Evolutionary conservation across 1,139 yeast species (phyloP).

Genomic region (Magnusiomyces ingens): DNA sequence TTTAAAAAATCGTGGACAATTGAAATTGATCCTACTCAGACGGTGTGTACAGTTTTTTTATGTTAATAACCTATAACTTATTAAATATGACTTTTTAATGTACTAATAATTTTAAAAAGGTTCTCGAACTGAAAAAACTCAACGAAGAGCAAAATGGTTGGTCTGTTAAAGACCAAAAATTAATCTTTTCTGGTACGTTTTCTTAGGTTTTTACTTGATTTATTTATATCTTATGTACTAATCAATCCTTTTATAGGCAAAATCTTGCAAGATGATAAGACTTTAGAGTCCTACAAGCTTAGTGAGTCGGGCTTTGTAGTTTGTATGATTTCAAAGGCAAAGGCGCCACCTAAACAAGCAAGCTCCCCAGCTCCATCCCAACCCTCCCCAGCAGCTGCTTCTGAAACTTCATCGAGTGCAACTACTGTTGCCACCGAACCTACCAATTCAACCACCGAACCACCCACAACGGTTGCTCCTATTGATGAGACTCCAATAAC

Average conservation of each 20-base stretch:
- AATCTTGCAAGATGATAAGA: conserved; percentile 77
- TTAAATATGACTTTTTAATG: not conserved
- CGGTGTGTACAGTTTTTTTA: conserved; percentile 42
- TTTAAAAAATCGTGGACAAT: conserved; percentile 81
- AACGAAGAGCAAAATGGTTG: conserved; percentile 64
- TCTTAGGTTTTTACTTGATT: not conserved
- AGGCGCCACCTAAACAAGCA: conserved; percentile 21
- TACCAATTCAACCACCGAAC: conserved; percentile 17
- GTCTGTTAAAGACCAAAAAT: conserved; percentile 70
- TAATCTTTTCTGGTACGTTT: conserved; percentile 74
- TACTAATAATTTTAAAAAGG: conserved; percentile 33
- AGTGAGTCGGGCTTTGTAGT: conserved; percentile 84
- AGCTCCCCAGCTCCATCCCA: conserved; percentile 24
- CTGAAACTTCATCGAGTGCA: conserved; percentile 24
- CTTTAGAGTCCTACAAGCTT: conserved; percentile 63
- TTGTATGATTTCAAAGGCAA: conserved; percentile 68
- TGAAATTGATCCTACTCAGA: conserved; percentile 64
- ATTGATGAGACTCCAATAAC: conserved; percentile 26
- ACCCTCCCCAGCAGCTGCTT: conserved; percentile 24
- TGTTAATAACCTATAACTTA: not conserved
- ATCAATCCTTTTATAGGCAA: conserved; percentile 39
- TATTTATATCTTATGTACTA: not conserved
- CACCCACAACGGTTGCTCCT: conserved; percentile 29
- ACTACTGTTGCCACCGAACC: conserved; percentile 23
- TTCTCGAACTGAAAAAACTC: conserved; percentile 63